A percentile compares a stretch with the other conserved stretches of the same genome.
These are phyloP conservation scores for Talaromyces borbonicus DNA, from an alignment of 495 filamentous ascomycete genomes.

Conservation along the genomic window DNA sequence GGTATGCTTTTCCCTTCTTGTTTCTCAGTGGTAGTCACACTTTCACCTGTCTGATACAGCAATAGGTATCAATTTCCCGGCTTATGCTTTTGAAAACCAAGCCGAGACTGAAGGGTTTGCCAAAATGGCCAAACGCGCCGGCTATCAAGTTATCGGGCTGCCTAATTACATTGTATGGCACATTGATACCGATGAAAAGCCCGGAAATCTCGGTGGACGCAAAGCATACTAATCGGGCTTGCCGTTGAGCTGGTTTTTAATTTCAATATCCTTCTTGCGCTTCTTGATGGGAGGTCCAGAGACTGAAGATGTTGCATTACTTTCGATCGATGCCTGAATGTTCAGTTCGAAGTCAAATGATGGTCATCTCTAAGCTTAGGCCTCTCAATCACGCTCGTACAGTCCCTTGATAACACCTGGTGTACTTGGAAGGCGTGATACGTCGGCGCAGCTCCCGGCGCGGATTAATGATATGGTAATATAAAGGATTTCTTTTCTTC, in stretches of 20 bases:
- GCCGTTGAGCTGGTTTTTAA: too few species aligned
- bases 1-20: slow-evolving; percentile 38
- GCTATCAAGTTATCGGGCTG: slow-evolving; percentile 82
- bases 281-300: background rate
- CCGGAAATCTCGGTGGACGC: slow-evolving; percentile 54
- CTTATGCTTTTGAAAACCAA: slow-evolving; percentile 97
- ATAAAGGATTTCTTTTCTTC: background rate
- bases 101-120: slow-evolving; percentile 98
- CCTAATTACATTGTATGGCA: slow-evolving; percentile 99
- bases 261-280: background rate
- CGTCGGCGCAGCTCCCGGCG: background rate
- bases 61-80: slow-evolving; percentile 90
- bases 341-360: background rate
- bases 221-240: slow-evolving; percentile 28
- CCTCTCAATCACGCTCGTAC: background rate
- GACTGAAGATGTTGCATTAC: background rate
- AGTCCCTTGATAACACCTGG: background rate
- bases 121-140: slow-evolving; percentile 95
- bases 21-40: slow-evolving; percentile 3
- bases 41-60: background rate
- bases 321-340: background rate
- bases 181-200: slow-evolving; percentile 96
- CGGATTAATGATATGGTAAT: slow-evolving; percentile 5
- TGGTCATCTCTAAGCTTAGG: too few species aligned
- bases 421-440: background rate